phyloP scores from a whole-genome alignment of 2,329 filamentous ascomycete species.

The Capronia americana region DNA sequence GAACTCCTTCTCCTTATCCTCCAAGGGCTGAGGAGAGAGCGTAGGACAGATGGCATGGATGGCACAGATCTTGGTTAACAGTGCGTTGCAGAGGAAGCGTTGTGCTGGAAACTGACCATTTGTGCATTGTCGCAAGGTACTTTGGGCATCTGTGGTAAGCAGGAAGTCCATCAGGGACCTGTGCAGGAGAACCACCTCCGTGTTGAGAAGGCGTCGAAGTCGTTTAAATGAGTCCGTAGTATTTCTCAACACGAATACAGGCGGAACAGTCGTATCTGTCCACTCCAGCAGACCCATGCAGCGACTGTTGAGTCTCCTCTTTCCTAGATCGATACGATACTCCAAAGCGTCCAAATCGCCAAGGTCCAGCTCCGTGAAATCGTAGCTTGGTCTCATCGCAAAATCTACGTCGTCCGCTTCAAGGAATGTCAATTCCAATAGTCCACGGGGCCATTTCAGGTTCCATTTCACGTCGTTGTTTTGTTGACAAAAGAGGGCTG shows the following conservation, averaged over 20 bases:
- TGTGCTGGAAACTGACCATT: not conserved
- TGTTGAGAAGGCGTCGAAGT: not conserved
- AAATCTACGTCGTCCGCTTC: not conserved
- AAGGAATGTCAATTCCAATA: not conserved
- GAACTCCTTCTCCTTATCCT: no score
- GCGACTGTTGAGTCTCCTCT: not conserved
- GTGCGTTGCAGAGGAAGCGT: not conserved
- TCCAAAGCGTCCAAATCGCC: not conserved
- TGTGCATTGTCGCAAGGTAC: not conserved
- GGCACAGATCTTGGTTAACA: not conserved
- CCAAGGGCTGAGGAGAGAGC: not conserved
- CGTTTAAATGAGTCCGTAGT: no score
- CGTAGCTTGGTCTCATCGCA: not conserved
- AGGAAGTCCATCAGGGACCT: not conserved
- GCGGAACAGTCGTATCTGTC: no score
- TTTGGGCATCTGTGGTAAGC: not conserved
- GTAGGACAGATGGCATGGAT: not conserved
- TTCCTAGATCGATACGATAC: not conserved
- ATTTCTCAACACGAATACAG: no score
- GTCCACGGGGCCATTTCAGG: not conserved
- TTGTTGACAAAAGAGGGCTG: conserved; percentile 14
- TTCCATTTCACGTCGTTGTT: no score
- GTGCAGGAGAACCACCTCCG: not conserved
- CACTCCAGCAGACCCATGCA: not conserved
- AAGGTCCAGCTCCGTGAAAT: not conserved